Conservation (phyloP, 1,284 basidiomycete species). For the Sporisorium sorghi region DNA sequence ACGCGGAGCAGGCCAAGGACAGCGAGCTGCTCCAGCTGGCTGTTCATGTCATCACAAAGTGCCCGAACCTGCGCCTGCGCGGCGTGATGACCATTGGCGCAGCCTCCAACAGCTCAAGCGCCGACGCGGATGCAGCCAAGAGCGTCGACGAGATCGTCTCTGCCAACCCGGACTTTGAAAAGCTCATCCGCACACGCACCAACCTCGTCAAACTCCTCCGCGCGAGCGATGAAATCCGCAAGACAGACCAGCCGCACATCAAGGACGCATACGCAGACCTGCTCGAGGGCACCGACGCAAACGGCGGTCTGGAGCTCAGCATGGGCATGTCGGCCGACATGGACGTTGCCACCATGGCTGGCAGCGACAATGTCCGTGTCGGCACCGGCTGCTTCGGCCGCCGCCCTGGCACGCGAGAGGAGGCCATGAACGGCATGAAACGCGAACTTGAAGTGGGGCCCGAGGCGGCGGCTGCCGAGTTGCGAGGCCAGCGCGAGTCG, state of each 20-base stretch:
- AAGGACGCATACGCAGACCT: constrained; percentile 42
- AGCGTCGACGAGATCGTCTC: constrained; percentile 72
- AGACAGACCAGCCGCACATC: constrained; percentile 24
- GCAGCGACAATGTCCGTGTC: constrained; percentile 88
- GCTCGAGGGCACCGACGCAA: constrained; percentile 59
- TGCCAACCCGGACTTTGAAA: constrained; percentile 85
- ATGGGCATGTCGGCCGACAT: constrained; percentile 99
- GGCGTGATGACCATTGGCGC: constrained; percentile 98
- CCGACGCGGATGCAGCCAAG: constrained; percentile 75
- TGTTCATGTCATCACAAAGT: constrained; percentile 77
- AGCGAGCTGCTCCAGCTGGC: constrained; percentile 76
- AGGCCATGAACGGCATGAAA: constrained; percentile 60
- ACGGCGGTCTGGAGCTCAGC: constrained; percentile 80
- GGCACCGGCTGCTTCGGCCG: constrained; percentile 90
- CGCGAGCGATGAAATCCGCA: constrained; percentile 16
- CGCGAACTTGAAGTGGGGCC: constrained; percentile 52
- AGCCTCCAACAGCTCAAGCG: constrained; percentile 60
- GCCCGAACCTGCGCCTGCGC: constrained; percentile 80
- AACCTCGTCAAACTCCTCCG: constrained; percentile 72
- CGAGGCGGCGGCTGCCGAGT: constrained; percentile 38
- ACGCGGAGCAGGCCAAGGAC: constrained; percentile 48
- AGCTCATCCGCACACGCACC: constrained; percentile 77
- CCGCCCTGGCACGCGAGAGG: constrained; percentile 59
- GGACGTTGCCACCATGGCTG: constrained; percentile 83
- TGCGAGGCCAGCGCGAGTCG: constrained; percentile 8